phyloP scores from a whole-genome alignment of 2,329 filamentous ascomycete species.

The Pestalotiopsis sp. region DNA sequence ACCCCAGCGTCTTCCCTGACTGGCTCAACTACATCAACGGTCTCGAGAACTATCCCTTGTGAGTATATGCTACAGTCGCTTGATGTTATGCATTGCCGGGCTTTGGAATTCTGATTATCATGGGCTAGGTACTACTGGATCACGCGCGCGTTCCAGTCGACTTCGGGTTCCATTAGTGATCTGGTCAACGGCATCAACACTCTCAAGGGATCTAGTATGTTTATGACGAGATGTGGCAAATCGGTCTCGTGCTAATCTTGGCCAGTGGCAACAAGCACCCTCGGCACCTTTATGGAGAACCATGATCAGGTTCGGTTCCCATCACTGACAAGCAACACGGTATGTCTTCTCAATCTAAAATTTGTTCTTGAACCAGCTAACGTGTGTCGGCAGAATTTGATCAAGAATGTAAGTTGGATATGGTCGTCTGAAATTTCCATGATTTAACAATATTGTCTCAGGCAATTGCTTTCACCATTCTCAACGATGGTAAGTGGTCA shows the following conservation, averaged over 20 bases:
- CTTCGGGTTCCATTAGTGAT: conserved; percentile 32
- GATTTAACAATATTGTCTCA: background rate
- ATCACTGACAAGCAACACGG: conserved; percentile 45
- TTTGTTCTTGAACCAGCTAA: background rate
- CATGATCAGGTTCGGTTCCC: conserved; percentile 50
- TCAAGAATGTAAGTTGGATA: conserved; percentile 42
- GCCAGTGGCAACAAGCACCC: conserved; percentile 31
- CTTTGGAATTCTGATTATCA: background rate
- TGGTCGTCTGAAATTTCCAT: background rate
- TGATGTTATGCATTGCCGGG: too few species aligned
- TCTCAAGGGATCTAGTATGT: conserved; percentile 21
- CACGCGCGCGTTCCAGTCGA: conserved; percentile 34
- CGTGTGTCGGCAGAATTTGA: conserved; percentile 34
- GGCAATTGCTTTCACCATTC: conserved; percentile 54
- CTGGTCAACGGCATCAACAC: conserved; percentile 35
- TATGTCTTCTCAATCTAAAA: background rate
- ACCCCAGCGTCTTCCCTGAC: conserved; percentile 43
- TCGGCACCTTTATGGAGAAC: conserved; percentile 52
- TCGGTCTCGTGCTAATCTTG: background rate
- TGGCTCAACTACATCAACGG: conserved; percentile 51
- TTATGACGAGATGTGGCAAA: background rate
- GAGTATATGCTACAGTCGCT: conserved; percentile 17
- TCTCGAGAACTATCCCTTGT: conserved; percentile 53
- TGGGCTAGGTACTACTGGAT: conserved; percentile 44
- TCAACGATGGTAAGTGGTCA: conserved; percentile 42